A percentile compares a stretch with the other conserved stretches of the same genome.
Conservation (phyloP, 257 asterid genomes). For the Solanum chiquidenum region DNA sequence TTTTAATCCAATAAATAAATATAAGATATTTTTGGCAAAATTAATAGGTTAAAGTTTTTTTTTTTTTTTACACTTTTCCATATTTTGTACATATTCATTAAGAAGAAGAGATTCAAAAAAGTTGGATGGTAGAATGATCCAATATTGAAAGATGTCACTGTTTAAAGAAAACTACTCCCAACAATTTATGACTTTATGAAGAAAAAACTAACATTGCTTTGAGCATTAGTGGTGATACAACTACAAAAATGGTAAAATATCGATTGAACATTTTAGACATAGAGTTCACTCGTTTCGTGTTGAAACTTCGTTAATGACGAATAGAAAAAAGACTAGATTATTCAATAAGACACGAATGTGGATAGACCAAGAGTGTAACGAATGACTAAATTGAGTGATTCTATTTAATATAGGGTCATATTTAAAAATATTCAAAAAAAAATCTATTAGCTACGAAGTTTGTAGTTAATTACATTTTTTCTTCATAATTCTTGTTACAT, state of each 20-base stretch:
- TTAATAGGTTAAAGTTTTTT: too few species aligned
- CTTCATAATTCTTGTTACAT: too few species aligned
- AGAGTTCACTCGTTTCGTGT: background rate
- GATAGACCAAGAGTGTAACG: background rate
- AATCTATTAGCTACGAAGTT: too few species aligned
- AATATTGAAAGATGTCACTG: background rate
- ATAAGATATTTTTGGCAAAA: too few species aligned
- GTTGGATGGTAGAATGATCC: background rate
- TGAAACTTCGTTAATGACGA: background rate
- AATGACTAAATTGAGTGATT: background rate
- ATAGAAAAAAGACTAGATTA: background rate
- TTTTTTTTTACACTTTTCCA: too few species aligned
- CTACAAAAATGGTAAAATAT: background rate
- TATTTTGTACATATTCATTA: background rate
- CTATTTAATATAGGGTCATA: background rate
- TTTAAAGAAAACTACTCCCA: background rate
- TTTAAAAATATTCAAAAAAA: background rate
- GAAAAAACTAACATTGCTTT: background rate
- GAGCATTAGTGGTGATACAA: background rate
- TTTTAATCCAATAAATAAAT: too few species aligned
- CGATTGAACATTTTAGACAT: background rate
- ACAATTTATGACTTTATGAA: background rate
- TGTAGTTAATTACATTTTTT: too few species aligned
- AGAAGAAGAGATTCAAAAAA: background rate
- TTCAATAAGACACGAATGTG: background rate